These are phyloP conservation scores for Aspergillus sp. DNA, from an alignment of 2,329 filamentous ascomycete genomes.

Conservation along the genomic window DNA sequence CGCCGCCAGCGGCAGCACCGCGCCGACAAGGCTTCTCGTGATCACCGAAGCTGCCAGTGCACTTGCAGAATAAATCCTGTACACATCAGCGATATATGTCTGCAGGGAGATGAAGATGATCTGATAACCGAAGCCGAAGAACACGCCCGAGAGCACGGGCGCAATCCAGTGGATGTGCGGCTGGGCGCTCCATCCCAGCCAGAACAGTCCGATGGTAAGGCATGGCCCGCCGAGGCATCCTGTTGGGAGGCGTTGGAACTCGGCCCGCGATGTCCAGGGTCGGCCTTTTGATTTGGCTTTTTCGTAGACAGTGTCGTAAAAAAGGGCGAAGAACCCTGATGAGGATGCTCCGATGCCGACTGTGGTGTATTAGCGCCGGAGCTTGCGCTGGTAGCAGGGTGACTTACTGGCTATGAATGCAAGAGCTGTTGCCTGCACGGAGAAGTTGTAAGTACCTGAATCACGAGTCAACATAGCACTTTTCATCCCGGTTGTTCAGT, in stretches of 20 bases:
- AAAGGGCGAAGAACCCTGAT: conserved; percentile 60
- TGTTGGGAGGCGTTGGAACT: conserved; percentile 68
- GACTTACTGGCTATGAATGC: conserved; percentile 61
- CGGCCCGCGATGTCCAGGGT: conserved; percentile 53
- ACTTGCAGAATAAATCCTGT: conserved; percentile 61
- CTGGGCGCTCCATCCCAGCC: conserved; percentile 59
- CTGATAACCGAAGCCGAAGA: conserved; percentile 61
- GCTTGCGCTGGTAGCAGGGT: neutral
- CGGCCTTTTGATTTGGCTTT: conserved; percentile 50
- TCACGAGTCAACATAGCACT: neutral
- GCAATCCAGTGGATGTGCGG: conserved; percentile 50
- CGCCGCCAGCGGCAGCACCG: conserved; percentile 54
- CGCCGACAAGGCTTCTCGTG: conserved; percentile 51
- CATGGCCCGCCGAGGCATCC: conserved; percentile 68
- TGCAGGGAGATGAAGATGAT: conserved; percentile 63
- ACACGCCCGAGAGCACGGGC: conserved; percentile 59
- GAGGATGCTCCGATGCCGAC: conserved; percentile 62
- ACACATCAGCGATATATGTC: conserved; percentile 67
- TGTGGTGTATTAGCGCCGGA: conserved; percentile 12
- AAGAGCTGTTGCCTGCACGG: conserved; percentile 62
- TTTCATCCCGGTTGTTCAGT: no score
- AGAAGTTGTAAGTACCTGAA: conserved; percentile 58
- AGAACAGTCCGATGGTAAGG: conserved; percentile 50
- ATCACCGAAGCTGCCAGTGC: conserved; percentile 54
- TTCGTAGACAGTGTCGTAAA: conserved; percentile 61